Evolutionary conservation across 1,284 basidiomycete genomes (phyloP).

Genomic region (Apiotrichum sp.): DNA sequence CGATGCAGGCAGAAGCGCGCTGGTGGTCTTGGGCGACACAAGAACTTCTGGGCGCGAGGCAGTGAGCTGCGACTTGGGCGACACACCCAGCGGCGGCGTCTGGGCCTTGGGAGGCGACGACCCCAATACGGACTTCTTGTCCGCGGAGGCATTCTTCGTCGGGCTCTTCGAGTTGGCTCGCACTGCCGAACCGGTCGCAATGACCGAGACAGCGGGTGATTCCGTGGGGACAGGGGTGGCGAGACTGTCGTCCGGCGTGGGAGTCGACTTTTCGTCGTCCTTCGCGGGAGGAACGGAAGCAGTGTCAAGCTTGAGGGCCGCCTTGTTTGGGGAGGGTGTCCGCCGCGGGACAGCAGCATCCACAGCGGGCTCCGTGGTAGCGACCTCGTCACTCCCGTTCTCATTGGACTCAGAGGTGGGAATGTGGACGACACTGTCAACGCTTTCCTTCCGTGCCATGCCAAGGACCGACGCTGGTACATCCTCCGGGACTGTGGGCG

Average conservation of each 20-base stretch:
- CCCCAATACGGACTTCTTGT: background rate
- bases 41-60: background rate
- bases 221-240: background rate
- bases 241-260: background rate
- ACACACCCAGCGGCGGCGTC: background rate
- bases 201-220: background rate
- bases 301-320: background rate
- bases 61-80: slow-evolving; percentile 1
- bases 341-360: background rate
- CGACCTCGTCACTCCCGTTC: background rate
- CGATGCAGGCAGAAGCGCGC: background rate
- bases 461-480: slow-evolving; percentile 3
- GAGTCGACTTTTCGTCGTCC: background rate
- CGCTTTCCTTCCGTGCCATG: slow-evolving; percentile 18
- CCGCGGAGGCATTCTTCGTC: background rate
- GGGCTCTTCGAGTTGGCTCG: background rate
- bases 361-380: background rate
- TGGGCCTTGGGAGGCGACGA: background rate
- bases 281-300: background rate
- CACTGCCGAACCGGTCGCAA: too few species aligned
- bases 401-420: slow-evolving; percentile 1
- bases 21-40: background rate
- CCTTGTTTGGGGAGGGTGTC: background rate
- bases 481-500: background rate
- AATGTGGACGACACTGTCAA: slow-evolving; percentile 13